Conservation (phyloP, 2,329 filamentous ascomycete species). For the Chaetomium sp. region DNA sequence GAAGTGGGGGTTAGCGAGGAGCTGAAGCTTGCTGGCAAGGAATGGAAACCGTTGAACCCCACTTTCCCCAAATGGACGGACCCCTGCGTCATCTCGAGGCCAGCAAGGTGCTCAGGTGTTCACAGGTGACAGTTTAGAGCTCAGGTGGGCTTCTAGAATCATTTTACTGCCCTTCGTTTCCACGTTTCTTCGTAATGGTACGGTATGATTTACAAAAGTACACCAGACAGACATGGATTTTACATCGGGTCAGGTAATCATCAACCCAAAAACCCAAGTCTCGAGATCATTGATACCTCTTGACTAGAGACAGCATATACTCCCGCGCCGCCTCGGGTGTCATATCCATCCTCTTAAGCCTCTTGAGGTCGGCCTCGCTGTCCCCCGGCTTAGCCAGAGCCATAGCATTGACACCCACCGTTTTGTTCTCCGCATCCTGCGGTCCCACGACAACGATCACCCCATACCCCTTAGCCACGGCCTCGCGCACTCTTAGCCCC, state of each 20-base stretch:
- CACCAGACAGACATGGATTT: neutral
- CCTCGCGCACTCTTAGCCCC: conserved; percentile 63
- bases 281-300: conserved; percentile 39
- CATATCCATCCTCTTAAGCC: conserved; percentile 27
- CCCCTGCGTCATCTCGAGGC: conserved; percentile 5
- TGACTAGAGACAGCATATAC: conserved; percentile 40
- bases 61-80: neutral
- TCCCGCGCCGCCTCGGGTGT: conserved; percentile 38
- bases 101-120: neutral
- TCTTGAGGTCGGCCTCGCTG: conserved; percentile 28
- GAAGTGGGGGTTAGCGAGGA: neutral
- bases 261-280: neutral
- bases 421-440: conserved; percentile 52
- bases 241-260: no score
- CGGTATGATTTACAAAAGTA: neutral
- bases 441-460: conserved; percentile 67
- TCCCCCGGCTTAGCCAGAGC: conserved; percentile 28
- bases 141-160: no score
- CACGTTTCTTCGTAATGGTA: neutral
- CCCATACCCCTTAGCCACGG: conserved; percentile 65
- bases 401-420: conserved; percentile 45
- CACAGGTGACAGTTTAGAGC: no score
- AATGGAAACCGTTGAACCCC: neutral
- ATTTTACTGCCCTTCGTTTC: neutral
- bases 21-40: neutral